These are phyloP conservation scores for Dalechampia spathulata DNA, from an alignment of 441 rosid genomes.

Conservation along the genomic window DNA sequence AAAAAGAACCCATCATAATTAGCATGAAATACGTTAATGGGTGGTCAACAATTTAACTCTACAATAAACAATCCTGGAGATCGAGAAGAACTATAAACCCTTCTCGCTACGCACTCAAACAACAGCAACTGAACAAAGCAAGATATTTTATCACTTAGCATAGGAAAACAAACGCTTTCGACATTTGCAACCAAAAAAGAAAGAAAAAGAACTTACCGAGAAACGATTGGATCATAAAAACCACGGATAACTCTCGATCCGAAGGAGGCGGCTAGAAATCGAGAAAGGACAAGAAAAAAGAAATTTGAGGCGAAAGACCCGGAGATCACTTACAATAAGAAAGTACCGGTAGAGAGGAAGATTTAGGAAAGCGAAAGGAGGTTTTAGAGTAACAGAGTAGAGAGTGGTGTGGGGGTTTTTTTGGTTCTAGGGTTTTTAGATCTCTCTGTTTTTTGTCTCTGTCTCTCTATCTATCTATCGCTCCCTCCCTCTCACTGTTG, in stretches of 20 bases:
- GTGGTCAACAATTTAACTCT: too few species aligned
- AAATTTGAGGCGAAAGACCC: too few species aligned
- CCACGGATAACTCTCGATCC: too few species aligned
- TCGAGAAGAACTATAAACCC: neutral
- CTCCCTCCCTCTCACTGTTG: too few species aligned
- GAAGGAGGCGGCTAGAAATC: too few species aligned
- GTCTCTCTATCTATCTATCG: too few species aligned
- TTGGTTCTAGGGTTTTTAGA: neutral
- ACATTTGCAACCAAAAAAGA: too few species aligned
- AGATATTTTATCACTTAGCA: neutral
- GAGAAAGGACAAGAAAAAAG: too few species aligned
- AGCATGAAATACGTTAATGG: neutral
- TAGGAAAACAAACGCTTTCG: neutral
- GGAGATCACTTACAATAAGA: too few species aligned
- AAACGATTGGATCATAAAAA: neutral
- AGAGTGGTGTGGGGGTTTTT: neutral
- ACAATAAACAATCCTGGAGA: too few species aligned
- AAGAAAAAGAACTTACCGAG: neutral
- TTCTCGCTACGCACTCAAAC: neutral
- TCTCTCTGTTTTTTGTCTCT: neutral
- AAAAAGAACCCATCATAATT: neutral
- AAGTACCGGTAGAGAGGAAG: too few species aligned
- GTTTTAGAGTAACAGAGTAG: neutral
- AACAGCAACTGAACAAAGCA: neutral
- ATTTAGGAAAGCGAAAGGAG: neutral